A percentile compares a stretch with the other conserved stretches of the same genome.
phyloP scores from a whole-genome alignment of 306 rosid genomes.

The Abrus precatorius region DNA sequence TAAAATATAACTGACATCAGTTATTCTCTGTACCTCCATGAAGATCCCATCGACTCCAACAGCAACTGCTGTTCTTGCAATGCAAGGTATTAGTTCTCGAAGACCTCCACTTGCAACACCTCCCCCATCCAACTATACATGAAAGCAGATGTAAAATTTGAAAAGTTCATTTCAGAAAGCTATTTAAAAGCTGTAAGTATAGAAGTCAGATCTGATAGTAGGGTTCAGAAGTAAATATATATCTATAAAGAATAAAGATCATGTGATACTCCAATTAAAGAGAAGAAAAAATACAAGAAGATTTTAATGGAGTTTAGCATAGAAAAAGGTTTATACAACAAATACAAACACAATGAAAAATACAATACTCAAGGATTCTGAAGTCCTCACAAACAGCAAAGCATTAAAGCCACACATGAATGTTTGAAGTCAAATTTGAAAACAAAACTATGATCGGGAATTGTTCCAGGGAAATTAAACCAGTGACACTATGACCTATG shows the following conservation, averaged over 20 bases:
- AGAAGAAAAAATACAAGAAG: neutral
- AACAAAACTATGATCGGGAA: slow-evolving; percentile 2
- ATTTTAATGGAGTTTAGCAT: slow-evolving; percentile 1
- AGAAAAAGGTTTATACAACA: slow-evolving; percentile 1
- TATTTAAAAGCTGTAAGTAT: neutral
- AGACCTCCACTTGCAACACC: slow-evolving; percentile 99
- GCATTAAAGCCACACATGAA: neutral
- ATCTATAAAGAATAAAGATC: neutral
- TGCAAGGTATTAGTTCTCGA: slow-evolving; percentile 95
- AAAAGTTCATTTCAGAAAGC: slow-evolving; percentile 5
- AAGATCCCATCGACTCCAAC: slow-evolving; percentile 98
- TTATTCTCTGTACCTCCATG: slow-evolving; percentile 79
- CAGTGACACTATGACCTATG: neutral
- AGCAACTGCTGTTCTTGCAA: slow-evolving; percentile 94
- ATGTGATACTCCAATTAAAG: slow-evolving; percentile 5
- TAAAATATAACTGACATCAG: slow-evolving; percentile 19
- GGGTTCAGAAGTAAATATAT: neutral
- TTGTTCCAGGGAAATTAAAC: neutral
- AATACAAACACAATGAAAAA: neutral
- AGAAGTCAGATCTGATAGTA: slow-evolving; percentile 34
- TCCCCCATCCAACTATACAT: slow-evolving; percentile 87
- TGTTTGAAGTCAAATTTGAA: neutral
- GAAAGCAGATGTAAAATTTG: slow-evolving; percentile 37
- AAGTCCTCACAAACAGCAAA: slow-evolving; percentile 15
- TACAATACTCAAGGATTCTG: slow-evolving; percentile 5